phyloP scores from a whole-genome alignment of 1,284 basidiomycete genomes.

The Abortiporus biennis region DNA sequence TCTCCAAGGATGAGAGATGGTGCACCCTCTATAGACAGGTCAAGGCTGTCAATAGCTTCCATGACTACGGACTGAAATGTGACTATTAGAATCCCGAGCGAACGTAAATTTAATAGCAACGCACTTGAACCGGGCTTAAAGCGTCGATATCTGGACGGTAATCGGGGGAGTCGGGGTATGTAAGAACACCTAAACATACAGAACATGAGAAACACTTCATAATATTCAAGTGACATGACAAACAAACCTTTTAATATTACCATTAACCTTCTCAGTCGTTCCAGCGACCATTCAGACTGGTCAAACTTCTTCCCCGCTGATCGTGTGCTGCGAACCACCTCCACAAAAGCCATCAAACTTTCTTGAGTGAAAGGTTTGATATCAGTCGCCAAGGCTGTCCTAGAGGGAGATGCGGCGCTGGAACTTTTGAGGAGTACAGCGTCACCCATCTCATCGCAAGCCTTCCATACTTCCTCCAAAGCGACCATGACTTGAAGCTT shows the following conservation, averaged over 20 bases:
- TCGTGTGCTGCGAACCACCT: constrained; percentile 61
- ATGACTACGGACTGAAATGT: constrained; percentile 56
- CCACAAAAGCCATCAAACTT: constrained; percentile 76
- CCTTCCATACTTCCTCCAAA: constrained; percentile 64
- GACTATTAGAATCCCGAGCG: constrained; percentile 2
- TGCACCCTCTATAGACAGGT: constrained; percentile 54
- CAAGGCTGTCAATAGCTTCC: constrained; percentile 62
- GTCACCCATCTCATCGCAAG: constrained; percentile 63
- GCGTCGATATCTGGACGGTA: constrained; percentile 84
- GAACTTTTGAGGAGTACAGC: constrained; percentile 21
- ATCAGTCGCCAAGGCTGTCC: constrained; percentile 8
- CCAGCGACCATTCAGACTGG: constrained; percentile 57
- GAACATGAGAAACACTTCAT: constrained; percentile 7
- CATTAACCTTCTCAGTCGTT: constrained; percentile 64
- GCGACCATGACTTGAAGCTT: constrained; percentile 40
- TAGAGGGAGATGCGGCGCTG: constrained; percentile 8
- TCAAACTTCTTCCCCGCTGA: constrained; percentile 40
- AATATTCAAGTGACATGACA: constrained; percentile 15
- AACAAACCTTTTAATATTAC: constrained; percentile 64
- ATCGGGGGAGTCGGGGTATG: constrained; percentile 79
- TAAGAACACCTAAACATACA: constrained; percentile 55
- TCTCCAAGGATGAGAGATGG: constrained; percentile 76
- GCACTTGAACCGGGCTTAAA: constrained; percentile 78
- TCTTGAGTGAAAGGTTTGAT: constrained; percentile 75
- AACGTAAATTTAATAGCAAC: constrained; percentile 10